Percentiles rank a stretch among this genome's conserved stretches.
phyloP scores from a whole-genome alignment of 1,284 basidiomycete species.

The Boletus semigastroideus region DNA sequence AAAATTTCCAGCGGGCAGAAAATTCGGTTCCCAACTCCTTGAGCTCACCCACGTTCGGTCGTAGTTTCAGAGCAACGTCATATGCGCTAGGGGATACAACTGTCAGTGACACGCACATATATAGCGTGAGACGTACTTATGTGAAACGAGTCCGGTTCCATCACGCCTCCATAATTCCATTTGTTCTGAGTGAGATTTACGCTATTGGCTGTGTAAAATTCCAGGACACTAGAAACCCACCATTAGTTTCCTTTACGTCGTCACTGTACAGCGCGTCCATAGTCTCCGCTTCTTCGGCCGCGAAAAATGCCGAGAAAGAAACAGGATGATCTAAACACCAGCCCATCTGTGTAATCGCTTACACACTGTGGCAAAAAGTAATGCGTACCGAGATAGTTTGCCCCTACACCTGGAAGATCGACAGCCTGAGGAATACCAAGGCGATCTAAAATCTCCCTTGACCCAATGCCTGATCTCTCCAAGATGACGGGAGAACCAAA shows the following conservation, averaged over 20 bases:
- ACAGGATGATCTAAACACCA: conserved; percentile 45
- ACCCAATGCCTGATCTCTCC: conserved; percentile 27
- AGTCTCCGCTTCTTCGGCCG: conserved; percentile 42
- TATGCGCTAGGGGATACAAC: conserved; percentile 31
- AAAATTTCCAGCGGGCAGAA: conserved; percentile 44
- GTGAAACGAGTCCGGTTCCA: conserved; percentile 47
- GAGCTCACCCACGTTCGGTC: conserved; percentile 45
- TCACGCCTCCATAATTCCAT: conserved; percentile 42
- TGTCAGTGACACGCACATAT: not conserved
- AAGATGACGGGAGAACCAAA: conserved; percentile 24
- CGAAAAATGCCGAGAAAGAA: conserved; percentile 38
- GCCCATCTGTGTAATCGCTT: not conserved
- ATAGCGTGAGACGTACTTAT: conserved; percentile 31
- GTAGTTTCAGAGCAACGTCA: conserved; percentile 49
- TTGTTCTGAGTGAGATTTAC: conserved; percentile 34
- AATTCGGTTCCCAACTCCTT: conserved; percentile 46
- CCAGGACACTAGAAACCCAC: conserved; percentile 24
- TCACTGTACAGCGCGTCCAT: conserved; percentile 43
- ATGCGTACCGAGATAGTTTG: conserved; percentile 47
- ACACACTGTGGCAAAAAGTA: not conserved
- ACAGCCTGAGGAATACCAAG: conserved; percentile 33
- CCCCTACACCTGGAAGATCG: conserved; percentile 54
- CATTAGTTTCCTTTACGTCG: conserved; percentile 35
- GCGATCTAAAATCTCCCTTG: conserved; percentile 9
- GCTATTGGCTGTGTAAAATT: not conserved